phyloP scores from a whole-genome alignment of 2,329 filamentous ascomycete species.

The Phaeosphaeria sp. region DNA sequence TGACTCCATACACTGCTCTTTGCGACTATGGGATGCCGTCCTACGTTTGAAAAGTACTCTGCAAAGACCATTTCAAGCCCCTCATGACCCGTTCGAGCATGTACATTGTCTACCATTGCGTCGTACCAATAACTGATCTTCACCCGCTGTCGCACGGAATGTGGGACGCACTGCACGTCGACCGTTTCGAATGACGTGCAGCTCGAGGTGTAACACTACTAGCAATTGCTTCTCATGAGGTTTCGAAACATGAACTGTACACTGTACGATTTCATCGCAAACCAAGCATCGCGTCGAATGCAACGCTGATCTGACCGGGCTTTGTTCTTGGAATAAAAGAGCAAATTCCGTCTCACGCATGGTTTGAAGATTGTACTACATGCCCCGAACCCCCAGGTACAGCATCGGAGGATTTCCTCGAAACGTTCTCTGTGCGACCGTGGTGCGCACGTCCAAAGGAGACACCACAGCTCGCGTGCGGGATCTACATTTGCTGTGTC shows the following conservation, averaged over 20 bases:
- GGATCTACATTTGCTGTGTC: not conserved
- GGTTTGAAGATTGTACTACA: not conserved
- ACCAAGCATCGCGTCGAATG: not conserved
- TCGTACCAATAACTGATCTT: slow-evolving; percentile 22
- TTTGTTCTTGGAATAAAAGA: not conserved
- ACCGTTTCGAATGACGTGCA: slow-evolving; percentile 3
- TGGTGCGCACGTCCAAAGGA: not conserved
- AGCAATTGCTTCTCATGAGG: not conserved
- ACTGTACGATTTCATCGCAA: not conserved
- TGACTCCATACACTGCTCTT: not conserved
- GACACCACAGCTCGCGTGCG: not conserved
- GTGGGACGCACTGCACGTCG: slow-evolving; percentile 9
- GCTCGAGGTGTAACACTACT: not conserved
- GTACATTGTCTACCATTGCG: slow-evolving; percentile 9
- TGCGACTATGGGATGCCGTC: slow-evolving; percentile 5
- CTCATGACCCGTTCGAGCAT: slow-evolving; percentile 3
- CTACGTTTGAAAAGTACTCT: slow-evolving; percentile 14
- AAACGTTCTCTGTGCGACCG: not conserved
- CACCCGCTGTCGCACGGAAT: slow-evolving; percentile 14
- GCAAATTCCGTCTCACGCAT: not conserved
- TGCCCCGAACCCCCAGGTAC: not conserved
- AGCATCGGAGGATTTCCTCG: slow-evolving; percentile 1
- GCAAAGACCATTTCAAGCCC: slow-evolving; percentile 14
- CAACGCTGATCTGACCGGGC: not conserved
- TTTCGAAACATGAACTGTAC: not conserved